Base-by-base conservation (phyloP, 2,329 filamentous ascomycete species). In the Fusarium equiseti region DNA sequence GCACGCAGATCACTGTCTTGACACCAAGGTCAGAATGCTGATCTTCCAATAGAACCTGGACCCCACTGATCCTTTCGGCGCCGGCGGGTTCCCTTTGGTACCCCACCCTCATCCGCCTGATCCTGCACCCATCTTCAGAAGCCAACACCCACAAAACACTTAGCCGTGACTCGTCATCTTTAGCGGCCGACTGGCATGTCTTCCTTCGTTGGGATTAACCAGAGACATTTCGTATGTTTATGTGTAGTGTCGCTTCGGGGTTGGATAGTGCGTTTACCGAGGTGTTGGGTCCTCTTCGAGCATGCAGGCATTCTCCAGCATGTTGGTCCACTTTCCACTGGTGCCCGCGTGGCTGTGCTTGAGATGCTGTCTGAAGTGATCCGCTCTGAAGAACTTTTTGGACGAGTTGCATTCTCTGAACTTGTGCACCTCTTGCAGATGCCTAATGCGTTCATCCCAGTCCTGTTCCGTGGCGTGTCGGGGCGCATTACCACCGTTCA, bases 311-410 rank as follows among this genome's bases (percentile, higher is more conserved):
- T 94, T 97, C 79, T 99, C 96, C 35, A 99, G 86, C 87, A 97
- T 95, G 81, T 98, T 98, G 15, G 96, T 99, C 96, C 96, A 99
- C 81, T 98, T 98, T 32, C 96, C 96, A 80, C 94, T 98, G 1
- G 94, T 95, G 38, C 96, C 96, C 40, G 93, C 93, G 81, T 98
- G 96, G 79, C 94, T 98, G 80, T 99, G 96, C 85, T 98, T 99
- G 63, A 99, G 85, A 81, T 99, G 96, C 81, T 99, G 96, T 64
- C 96, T 90, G 85, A 99, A 99, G 80, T 99, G 96, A 80, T 99
- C 96, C 35, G 96, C 96, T 40, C 96, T 89, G 83, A 92, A 99
- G 80, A 99, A 99, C 80, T 98, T 98, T 85, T 99, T 99, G 73
- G 92, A 92, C 76, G 96, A 94, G 80, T 99, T 99, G 87, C 96